Evolutionary conservation across 2,329 filamentous ascomycete genomes (phyloP).

Genomic region (Amphichorda felina): DNA sequence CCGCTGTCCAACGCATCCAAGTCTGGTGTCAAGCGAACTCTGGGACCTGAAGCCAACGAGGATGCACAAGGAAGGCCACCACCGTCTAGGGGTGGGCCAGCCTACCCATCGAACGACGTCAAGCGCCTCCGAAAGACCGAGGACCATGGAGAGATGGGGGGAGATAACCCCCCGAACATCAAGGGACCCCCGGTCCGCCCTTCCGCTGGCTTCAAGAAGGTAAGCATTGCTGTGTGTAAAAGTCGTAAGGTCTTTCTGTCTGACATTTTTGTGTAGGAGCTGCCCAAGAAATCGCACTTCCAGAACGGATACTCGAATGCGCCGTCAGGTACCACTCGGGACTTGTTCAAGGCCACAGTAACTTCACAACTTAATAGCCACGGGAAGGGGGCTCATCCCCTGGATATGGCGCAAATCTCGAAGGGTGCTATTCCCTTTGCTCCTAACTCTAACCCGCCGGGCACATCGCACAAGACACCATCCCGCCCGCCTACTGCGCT

Average conservation of each 20-base stretch:
- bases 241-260: constrained; percentile 5
- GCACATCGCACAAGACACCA: constrained; percentile 54
- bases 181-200: constrained; percentile 81
- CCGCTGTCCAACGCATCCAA: constrained; percentile 47
- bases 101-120: constrained; percentile 53
- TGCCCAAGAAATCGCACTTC: constrained; percentile 47
- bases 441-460: constrained; percentile 42
- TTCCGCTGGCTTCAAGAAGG: constrained; percentile 59
- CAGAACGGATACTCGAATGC: constrained; percentile 49
- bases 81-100: constrained; percentile 38
- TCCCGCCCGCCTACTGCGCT: constrained; percentile 37
- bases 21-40: constrained; percentile 57
- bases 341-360: constrained; percentile 55
- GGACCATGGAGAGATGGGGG: constrained; percentile 50
- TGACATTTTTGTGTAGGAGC: constrained; percentile 36
- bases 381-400: constrained; percentile 51
- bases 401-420: constrained; percentile 79
- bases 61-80: constrained; percentile 31
- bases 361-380: constrained; percentile 57
- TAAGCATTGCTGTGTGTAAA: constrained; percentile 21
- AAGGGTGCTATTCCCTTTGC: constrained; percentile 88
- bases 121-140: constrained; percentile 76
- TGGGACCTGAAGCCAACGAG: constrained; percentile 54
- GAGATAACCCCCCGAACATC: constrained; percentile 45
- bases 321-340: constrained; percentile 38